Evolutionary conservation across 129 eudicot genomes (phyloP).

Genomic region (Dittrichia graveolens): DNA sequence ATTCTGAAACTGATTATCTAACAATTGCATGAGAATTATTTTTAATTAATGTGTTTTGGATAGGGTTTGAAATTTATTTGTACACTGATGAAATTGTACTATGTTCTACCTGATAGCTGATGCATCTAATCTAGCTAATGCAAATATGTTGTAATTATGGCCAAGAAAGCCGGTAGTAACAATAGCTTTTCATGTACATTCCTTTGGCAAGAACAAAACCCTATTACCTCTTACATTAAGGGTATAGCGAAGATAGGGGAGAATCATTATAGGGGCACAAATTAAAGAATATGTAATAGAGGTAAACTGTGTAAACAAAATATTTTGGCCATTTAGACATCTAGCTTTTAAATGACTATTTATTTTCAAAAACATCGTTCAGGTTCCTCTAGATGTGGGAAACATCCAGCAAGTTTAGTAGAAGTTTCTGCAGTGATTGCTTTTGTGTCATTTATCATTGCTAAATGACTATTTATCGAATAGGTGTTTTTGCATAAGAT

Average conservation of each 20-base stretch:
- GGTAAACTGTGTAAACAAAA: background rate
- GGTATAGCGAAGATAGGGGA: background rate
- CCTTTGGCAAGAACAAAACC: constrained; percentile 2
- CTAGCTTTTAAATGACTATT: background rate
- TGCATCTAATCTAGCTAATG: background rate
- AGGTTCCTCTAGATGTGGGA: background rate
- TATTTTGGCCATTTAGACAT: background rate
- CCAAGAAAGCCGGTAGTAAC: background rate
- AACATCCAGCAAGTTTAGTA: background rate
- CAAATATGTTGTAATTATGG: background rate
- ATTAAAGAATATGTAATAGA: background rate
- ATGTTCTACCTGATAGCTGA: background rate
- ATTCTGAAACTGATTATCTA: constrained; percentile 10
- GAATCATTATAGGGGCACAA: background rate
- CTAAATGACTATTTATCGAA: background rate
- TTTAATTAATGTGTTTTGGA: background rate
- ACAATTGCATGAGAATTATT: background rate
- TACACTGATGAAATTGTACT: constrained; percentile 12
- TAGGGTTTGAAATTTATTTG: constrained; percentile 22
- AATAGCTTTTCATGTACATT: background rate
- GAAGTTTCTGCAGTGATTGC: background rate
- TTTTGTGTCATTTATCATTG: background rate
- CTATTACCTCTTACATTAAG: background rate
- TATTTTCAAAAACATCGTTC: background rate
- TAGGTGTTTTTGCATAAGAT: background rate